Base-by-base conservation (phyloP, 441 rosid genomes). In the Flueggea neowawraea region DNA sequence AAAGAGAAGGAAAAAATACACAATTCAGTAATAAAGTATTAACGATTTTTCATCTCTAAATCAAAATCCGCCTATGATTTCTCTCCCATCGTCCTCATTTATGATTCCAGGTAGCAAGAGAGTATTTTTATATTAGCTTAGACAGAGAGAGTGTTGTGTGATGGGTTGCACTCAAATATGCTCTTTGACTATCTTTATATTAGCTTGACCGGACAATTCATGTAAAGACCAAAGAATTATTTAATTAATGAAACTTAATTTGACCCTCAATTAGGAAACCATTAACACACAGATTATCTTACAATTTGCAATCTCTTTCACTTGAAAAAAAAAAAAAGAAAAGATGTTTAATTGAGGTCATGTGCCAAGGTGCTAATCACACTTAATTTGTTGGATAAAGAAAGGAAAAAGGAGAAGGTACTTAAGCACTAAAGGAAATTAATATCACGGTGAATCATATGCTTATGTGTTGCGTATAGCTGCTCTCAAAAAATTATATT, bases 131-230 rank as follows among this genome's bases (percentile, higher is more conserved):
- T 8, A 5, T 8, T 36, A 36, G 41, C 41, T 36, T 5, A 36
- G 41, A 8, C 3, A 36, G 41, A 5, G 41, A 47, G n/a, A 9
- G 12, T 10, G 14, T 10, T 10, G 50, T 13, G 59, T 22, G 75
- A 72, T 68, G 69, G 67, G 76, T 70, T 66, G 80, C 78, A 70
- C 81, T 70, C 82, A 65, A 78, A 77, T 66, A 64, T 75, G 80
- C 76, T 70, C 69, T 58, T 73, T 77, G 82, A 80, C 74, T 55
- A 58, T 62, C 67, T 74, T 67, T 55, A 3, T 13, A 15, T 59
- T 61, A 44, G 33, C 58, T 81, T 81, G 82, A 78, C 75, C 72
- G 54, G 28, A 14, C 62, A 75, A 52, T 63, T 31, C 13, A 11
- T 33, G 33, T 12, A 55, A 31, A 31, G 11, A 15, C 13, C 54